Conservation (phyloP, 2,329 filamentous ascomycete species). For the Fusarium robinianum region DNA sequence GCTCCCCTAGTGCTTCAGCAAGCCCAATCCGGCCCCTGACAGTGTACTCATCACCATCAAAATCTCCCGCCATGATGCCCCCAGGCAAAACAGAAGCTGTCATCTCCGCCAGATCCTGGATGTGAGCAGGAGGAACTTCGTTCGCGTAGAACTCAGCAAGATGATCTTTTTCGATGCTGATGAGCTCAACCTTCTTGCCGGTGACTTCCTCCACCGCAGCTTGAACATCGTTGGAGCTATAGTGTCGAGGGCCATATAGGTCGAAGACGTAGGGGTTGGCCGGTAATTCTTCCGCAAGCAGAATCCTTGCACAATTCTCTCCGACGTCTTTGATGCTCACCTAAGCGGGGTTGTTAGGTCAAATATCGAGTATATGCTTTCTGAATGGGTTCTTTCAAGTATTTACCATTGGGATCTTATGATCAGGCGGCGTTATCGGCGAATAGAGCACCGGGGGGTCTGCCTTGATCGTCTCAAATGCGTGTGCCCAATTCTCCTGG, state of each 20-base stretch:
- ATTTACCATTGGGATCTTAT: slow-evolving; percentile 42
- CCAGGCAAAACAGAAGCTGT: slow-evolving; percentile 30
- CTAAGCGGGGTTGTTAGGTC: slow-evolving; percentile 22
- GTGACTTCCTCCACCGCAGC: slow-evolving; percentile 34
- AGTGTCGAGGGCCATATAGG: slow-evolving; percentile 37
- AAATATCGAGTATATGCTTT: background rate
- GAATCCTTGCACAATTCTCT: slow-evolving; percentile 30
- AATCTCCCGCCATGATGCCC: slow-evolving; percentile 34
- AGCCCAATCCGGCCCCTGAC: slow-evolving; percentile 35
- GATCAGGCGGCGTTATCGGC: slow-evolving; percentile 33
- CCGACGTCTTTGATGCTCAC: slow-evolving; percentile 40
- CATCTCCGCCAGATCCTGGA: slow-evolving; percentile 39
- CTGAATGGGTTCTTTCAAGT: fast-evolving
- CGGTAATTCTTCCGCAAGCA: slow-evolving; percentile 19
- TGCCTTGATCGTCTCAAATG: slow-evolving; percentile 25
- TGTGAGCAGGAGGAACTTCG: slow-evolving; percentile 28
- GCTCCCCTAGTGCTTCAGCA: slow-evolving; percentile 28
- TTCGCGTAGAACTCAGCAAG: slow-evolving; percentile 34
- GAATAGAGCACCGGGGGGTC: slow-evolving; percentile 37
- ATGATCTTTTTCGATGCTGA: slow-evolving; percentile 27
- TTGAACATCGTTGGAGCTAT: slow-evolving; percentile 38
- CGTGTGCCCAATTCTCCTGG: slow-evolving; percentile 29
- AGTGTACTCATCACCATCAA: slow-evolving; percentile 30
- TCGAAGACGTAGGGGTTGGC: slow-evolving; percentile 28
- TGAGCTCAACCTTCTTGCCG: slow-evolving; percentile 33